Evolutionary conservation across 805 yeast genomes (phyloP).

Genomic region (Metschnikowia noctiluminum): DNA sequence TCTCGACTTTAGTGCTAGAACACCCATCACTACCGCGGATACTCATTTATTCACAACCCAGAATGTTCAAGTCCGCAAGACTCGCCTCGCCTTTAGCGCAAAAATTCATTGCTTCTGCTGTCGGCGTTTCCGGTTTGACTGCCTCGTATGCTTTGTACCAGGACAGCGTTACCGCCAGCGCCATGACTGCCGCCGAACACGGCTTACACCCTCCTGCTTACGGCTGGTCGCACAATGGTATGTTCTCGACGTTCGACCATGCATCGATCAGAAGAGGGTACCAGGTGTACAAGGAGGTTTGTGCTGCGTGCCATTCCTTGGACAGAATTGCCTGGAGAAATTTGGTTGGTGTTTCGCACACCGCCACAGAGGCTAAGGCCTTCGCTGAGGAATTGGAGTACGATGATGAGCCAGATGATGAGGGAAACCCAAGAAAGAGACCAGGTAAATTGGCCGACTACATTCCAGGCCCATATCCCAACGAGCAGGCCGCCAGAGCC

Average conservation of each 20-base stretch:
- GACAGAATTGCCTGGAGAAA: constrained; percentile 99
- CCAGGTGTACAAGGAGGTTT: constrained; percentile 97
- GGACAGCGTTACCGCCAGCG: constrained; percentile 83
- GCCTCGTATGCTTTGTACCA: constrained; percentile 80
- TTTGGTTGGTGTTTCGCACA: constrained; percentile 94
- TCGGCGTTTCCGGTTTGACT: constrained; percentile 72
- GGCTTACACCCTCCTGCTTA: constrained; percentile 94
- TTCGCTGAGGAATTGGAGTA: constrained; percentile 97
- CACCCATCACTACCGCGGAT: constrained; percentile 1
- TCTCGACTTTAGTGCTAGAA: neutral
- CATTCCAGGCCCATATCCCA: constrained; percentile 92
- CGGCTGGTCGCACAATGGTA: constrained; percentile 93
- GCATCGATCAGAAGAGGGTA: constrained; percentile 97
- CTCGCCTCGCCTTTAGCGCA: constrained; percentile 29
- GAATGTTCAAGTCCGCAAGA: constrained; percentile 19
- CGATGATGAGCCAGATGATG: constrained; percentile 94
- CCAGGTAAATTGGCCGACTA: constrained; percentile 96
- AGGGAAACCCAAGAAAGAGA: constrained; percentile 97
- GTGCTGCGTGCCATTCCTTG: constrained; percentile 98
- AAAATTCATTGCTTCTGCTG: constrained; percentile 58
- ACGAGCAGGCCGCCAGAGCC: constrained; percentile 99
- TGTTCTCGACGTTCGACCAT: constrained; percentile 88
- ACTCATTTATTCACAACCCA: neutral
- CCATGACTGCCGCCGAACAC: constrained; percentile 98
- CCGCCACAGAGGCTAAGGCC: constrained; percentile 82